phyloP scores from a whole-genome alignment of 805 yeast genomes.

The Barnettozyma wickerhamii region DNA sequence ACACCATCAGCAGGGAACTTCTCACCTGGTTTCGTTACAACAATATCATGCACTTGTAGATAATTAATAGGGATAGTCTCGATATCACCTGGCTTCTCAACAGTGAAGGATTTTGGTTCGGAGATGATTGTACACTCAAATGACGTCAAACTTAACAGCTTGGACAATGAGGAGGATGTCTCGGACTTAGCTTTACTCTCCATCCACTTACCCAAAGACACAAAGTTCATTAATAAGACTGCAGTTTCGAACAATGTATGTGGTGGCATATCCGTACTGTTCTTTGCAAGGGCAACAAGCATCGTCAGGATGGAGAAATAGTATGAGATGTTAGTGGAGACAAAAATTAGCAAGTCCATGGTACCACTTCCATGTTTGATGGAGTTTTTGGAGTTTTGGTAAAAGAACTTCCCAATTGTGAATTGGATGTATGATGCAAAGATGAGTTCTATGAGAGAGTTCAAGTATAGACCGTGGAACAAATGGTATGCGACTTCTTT shows the following conservation, averaged over 20 bases:
- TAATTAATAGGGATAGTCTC: conserved; percentile 65
- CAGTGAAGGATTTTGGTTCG: conserved; percentile 26
- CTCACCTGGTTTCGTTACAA: conserved; percentile 78
- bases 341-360: conserved; percentile 87
- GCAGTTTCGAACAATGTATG: conserved; percentile 80
- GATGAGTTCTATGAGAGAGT: conserved; percentile 55
- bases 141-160: conserved; percentile 77
- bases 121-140: conserved; percentile 63
- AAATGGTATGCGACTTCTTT: conserved; percentile 27
- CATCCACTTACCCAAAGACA: conserved; percentile 84
- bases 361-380: conserved; percentile 68
- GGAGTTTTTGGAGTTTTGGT: conserved; percentile 59
- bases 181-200: conserved; percentile 93
- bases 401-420: conserved; percentile 62
- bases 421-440: conserved; percentile 58
- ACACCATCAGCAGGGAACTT: conserved; percentile 91
- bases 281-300: conserved; percentile 39
- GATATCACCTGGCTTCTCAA: conserved; percentile 29
- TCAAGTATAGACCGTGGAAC: conserved; percentile 57
- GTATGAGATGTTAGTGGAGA: conserved; percentile 79
- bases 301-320: conserved; percentile 67
- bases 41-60: conserved; percentile 72
- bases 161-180: conserved; percentile 84
- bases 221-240: conserved; percentile 78
- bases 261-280: conserved; percentile 46